A percentile compares a stretch with the other conserved stretches of the same genome.
Conservation (phyloP, 1,139 yeast species). For the Candida glucosophila region DNA sequence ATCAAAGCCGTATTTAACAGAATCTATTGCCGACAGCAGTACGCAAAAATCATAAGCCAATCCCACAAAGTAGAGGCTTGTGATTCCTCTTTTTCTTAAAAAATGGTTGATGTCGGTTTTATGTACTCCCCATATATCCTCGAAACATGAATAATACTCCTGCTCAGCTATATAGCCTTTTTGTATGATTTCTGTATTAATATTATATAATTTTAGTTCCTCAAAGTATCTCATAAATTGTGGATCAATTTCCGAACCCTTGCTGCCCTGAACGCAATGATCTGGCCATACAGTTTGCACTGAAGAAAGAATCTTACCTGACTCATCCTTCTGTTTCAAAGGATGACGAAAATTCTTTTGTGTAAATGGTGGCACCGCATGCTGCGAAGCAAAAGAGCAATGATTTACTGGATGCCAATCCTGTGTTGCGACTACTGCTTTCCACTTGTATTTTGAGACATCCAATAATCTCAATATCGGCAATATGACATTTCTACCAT, state of each 20-base stretch:
- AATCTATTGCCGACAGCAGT: slow-evolving; percentile 62
- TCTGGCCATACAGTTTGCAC: slow-evolving; percentile 75
- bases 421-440: slow-evolving; percentile 59
- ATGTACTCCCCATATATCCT: slow-evolving; percentile 68
- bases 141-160: slow-evolving; percentile 86
- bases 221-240: slow-evolving; percentile 23
- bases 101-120: slow-evolving; percentile 54
- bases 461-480: slow-evolving; percentile 37
- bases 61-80: slow-evolving; percentile 68
- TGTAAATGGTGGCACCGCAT: slow-evolving; percentile 47
- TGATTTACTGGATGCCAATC: slow-evolving; percentile 88
- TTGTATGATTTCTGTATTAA: slow-evolving; percentile 37
- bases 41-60: slow-evolving; percentile 86
- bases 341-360: slow-evolving; percentile 48
- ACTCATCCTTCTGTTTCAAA: slow-evolving; percentile 17
- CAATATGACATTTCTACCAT: slow-evolving; percentile 55
- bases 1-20: slow-evolving; percentile 50
- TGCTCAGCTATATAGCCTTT: slow-evolving; percentile 68
- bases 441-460: slow-evolving; percentile 40
- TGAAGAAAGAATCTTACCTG: slow-evolving; percentile 16
- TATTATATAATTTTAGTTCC: slow-evolving; percentile 9
- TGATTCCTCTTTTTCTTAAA: slow-evolving; percentile 37
- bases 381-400: slow-evolving; percentile 72
- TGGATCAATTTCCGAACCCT: slow-evolving; percentile 58
- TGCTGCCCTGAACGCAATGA: slow-evolving; percentile 70